Conservation (phyloP, 1,284 basidiomycete genomes). For the Trichosporon asahii region DNA sequence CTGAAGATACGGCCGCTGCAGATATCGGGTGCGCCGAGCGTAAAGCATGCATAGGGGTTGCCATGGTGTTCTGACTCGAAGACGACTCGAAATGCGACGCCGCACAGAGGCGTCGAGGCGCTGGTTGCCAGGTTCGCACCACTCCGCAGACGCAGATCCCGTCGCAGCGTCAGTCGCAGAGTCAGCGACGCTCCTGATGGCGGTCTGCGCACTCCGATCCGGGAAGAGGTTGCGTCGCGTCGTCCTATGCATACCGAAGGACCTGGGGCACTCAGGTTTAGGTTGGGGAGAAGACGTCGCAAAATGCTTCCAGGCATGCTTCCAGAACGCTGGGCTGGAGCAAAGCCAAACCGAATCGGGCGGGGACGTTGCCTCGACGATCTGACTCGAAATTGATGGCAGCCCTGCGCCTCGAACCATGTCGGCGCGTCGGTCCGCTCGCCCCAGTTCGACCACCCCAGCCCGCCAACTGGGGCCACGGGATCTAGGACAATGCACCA, state of each 20-base stretch:
- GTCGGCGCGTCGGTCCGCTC: not conserved
- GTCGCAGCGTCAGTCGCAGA: not conserved
- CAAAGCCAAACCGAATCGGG: not conserved
- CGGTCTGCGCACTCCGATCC: not conserved
- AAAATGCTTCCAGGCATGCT: not conserved
- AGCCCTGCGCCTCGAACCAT: too few species aligned
- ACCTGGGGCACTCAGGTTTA: not conserved
- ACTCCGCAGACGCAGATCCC: not conserved
- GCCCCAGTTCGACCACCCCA: not conserved
- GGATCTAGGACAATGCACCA: not conserved
- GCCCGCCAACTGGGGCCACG: not conserved
- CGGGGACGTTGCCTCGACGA: not conserved
- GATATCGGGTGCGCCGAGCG: not conserved
- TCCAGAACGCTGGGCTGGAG: not conserved
- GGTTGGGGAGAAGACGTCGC: not conserved
- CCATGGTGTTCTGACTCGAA: not conserved
- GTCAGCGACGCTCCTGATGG: too few species aligned
- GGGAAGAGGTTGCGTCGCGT: not conserved
- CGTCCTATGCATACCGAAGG: not conserved
- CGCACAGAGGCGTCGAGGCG: not conserved
- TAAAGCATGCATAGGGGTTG: not conserved
- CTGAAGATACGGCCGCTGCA: not conserved
- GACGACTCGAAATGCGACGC: not conserved
- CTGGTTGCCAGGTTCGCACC: constrained; percentile 2
- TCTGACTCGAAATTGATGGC: not conserved